These are phyloP conservation scores for Pyricularia sp. DNA, from an alignment of 2,329 filamentous ascomycete species.

Conservation along the genomic window DNA sequence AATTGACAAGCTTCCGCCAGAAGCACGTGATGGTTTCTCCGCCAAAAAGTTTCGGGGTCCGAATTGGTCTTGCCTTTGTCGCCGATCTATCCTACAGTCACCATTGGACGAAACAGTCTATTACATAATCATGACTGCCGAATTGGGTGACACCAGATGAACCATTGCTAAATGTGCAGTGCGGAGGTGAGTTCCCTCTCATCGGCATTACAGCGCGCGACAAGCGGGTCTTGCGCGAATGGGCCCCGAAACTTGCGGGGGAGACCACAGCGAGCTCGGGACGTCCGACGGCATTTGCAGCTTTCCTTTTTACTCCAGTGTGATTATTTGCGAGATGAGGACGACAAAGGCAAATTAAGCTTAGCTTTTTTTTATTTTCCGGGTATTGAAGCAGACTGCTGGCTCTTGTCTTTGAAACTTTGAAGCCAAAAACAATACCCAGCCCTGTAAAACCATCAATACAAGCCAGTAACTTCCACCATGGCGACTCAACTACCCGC, in stretches of 20 bases:
- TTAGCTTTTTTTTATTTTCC: neutral
- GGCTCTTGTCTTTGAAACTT: neutral
- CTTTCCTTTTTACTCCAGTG: neutral
- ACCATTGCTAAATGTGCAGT: neutral
- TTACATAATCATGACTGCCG: neutral
- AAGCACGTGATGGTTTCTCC: neutral
- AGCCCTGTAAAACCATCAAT: neutral
- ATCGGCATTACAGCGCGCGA: neutral
- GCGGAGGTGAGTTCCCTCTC: neutral
- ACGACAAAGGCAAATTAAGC: neutral
- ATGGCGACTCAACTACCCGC: conserved; percentile 11
- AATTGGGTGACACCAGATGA: neutral
- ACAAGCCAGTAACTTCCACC: neutral
- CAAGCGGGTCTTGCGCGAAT: neutral
- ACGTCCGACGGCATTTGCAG: neutral
- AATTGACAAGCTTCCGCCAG: neutral
- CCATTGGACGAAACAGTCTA: neutral
- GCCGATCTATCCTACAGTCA: neutral
- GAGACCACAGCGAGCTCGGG: neutral
- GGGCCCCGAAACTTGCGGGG: neutral
- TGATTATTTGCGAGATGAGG: neutral
- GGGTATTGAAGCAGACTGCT: neutral
- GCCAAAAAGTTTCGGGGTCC: neutral
- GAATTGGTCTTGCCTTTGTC: neutral
- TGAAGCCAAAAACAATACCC: neutral